Percentiles rank a stretch among this genome's conserved stretches.
phyloP scores from a whole-genome alignment of 169 alveolate genomes.

The Plasmodium gallinaceum region DNA sequence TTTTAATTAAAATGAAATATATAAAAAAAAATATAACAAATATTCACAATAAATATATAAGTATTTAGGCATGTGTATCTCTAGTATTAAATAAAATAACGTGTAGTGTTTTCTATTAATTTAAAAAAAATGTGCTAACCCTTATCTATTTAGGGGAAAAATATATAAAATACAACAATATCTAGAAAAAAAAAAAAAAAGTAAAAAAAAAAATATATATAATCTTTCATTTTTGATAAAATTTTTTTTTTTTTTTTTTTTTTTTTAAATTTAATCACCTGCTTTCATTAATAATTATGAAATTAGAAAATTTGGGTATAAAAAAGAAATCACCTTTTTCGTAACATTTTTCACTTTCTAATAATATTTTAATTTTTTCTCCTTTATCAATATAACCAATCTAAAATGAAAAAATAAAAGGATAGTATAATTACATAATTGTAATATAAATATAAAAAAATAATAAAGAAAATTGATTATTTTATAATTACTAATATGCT shows the following conservation, averaged over 20 bases:
- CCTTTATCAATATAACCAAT: constrained; percentile 39
- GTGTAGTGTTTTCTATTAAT: not conserved
- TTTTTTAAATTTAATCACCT: constrained; percentile 8
- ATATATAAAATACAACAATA: constrained; percentile 38
- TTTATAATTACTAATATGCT: constrained; percentile 29
- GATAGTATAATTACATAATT: constrained; percentile 2
- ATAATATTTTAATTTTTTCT: constrained; percentile 28
- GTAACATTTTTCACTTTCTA: constrained; percentile 17
- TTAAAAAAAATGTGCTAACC: not conserved
- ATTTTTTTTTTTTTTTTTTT: not conserved
- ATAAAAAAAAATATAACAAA: no score
- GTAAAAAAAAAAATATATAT: not conserved
- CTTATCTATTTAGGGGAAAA: constrained; percentile 17
- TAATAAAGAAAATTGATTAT: not conserved
- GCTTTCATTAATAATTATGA: constrained; percentile 30
- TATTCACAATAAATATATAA: no score
- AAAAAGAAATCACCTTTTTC: constrained; percentile 52
- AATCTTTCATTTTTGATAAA: not conserved
- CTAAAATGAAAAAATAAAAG: constrained; percentile 21
- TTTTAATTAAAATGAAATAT: no score
- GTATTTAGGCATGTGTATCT: no score
- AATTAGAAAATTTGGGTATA: constrained; percentile 25
- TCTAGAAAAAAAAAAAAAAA: constrained; percentile 16
- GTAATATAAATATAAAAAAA: not conserved
- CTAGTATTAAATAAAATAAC: not conserved